Percentiles rank a stretch among this genome's conserved stretches.
Evolutionary conservation across 2,329 filamentous ascomycete genomes (phyloP).

Genomic region (Plenodomus biglobosus): DNA sequence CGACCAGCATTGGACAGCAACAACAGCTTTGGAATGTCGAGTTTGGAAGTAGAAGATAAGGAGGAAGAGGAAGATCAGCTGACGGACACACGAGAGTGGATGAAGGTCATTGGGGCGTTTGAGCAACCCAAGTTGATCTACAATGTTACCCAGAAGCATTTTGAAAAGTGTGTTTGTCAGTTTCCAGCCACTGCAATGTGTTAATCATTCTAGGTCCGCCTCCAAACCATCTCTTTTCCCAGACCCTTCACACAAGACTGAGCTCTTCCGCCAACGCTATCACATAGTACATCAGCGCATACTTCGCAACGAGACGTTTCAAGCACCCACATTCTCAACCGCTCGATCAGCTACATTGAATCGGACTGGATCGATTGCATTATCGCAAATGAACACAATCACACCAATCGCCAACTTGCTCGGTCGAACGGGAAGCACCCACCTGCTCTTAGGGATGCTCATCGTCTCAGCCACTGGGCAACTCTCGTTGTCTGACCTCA

Average conservation of each 20-base stretch:
- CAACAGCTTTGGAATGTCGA: slow-evolving; percentile 62
- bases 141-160: slow-evolving; percentile 82
- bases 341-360: slow-evolving; percentile 55
- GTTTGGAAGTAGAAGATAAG: slow-evolving; percentile 56
- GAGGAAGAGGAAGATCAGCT: slow-evolving; percentile 60
- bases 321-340: slow-evolving; percentile 72
- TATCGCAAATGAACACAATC: slow-evolving; percentile 70
- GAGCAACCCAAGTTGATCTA: slow-evolving; percentile 80
- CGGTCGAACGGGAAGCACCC: slow-evolving; percentile 78
- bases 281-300: slow-evolving; percentile 90
- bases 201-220: slow-evolving; percentile 40
- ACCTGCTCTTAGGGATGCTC: slow-evolving; percentile 84
- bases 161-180: slow-evolving; percentile 64
- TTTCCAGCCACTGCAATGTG: fast-evolving
- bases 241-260: slow-evolving; percentile 75
- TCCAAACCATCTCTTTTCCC: slow-evolving; percentile 60
- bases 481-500: slow-evolving; percentile 81
- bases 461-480: slow-evolving; percentile 78
- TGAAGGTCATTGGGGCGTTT: slow-evolving; percentile 81
- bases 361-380: slow-evolving; percentile 58
- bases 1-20: slow-evolving; percentile 57
- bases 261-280: slow-evolving; percentile 85
- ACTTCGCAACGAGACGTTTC: slow-evolving; percentile 89
- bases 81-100: slow-evolving; percentile 75
- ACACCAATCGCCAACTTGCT: slow-evolving; percentile 78